phyloP scores from a whole-genome alignment of 352 stramenopile species.

The Phytophthora syringae region DNA sequence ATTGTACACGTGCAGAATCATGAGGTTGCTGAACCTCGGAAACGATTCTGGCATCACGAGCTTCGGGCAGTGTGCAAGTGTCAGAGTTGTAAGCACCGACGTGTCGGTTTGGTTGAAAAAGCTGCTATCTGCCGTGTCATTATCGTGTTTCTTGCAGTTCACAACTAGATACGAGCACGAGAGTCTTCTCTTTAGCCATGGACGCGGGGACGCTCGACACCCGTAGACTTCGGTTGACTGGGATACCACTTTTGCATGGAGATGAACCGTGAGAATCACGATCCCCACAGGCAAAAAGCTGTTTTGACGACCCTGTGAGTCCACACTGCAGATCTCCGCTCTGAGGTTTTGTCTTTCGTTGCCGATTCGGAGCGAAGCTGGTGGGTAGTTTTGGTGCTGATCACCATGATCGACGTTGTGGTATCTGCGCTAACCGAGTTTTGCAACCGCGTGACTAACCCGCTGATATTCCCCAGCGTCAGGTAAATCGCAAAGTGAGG shows the following conservation, averaged over 20 bases:
- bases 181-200: not conserved
- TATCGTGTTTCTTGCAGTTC: slow-evolving; percentile 5
- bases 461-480: not conserved
- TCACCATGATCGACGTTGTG: not conserved
- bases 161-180: slow-evolving; percentile 5
- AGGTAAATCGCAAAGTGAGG: slow-evolving; percentile 2
- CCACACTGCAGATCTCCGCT: not conserved
- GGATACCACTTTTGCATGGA: not conserved
- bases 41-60: not conserved
- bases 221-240: not conserved
- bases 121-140: not conserved
- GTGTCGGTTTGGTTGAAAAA: slow-evolving; percentile 1
- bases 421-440: too few species aligned
- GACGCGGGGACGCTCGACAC: not conserved
- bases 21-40: not conserved
- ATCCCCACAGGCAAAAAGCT: slow-evolving; percentile 1
- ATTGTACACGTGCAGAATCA: slow-evolving; percentile 7
- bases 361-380: not conserved
- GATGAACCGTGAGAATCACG: not conserved
- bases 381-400: not conserved
- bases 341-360: not conserved
- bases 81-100: not conserved
- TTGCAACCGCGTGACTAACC: not conserved
- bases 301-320: not conserved
- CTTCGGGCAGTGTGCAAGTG: slow-evolving; percentile 2